Evolutionary conservation across 2,329 filamentous ascomycete species (phyloP).

Genomic region (Aspergillus clavatus): DNA sequence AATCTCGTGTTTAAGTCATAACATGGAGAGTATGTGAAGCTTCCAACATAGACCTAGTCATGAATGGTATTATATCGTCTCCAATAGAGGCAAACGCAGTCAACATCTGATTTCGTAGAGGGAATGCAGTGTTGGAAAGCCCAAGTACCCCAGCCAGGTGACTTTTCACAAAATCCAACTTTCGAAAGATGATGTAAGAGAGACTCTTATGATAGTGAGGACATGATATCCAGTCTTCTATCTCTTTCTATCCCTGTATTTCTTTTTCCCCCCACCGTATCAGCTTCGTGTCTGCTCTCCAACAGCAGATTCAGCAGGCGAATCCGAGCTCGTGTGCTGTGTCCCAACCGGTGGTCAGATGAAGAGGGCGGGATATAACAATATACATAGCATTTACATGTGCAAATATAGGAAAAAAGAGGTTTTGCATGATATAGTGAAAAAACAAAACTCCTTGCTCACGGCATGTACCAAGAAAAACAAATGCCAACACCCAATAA

Average conservation of each 20-base stretch:
- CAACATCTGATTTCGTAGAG: not conserved
- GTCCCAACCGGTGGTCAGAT: not conserved
- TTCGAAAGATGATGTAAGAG: not conserved
- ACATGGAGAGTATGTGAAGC: not conserved
- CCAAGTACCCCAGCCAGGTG: not conserved
- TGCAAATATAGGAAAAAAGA: not conserved
- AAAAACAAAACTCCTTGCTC: constrained; percentile 9
- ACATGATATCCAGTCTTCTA: not conserved
- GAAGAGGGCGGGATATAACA: not conserved
- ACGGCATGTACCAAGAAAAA: constrained; percentile 3
- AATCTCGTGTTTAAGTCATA: not conserved
- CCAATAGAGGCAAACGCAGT: not conserved
- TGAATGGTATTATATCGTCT: not conserved
- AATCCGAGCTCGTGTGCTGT: not conserved
- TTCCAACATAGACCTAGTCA: not conserved
- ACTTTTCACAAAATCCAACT: not conserved
- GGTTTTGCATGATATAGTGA: constrained; percentile 12
- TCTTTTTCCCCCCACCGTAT: not conserved
- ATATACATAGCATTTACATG: constrained; percentile 6
- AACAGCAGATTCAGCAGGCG: too few species aligned
- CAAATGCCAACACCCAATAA: constrained; percentile 23
- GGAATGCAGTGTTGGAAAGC: not conserved
- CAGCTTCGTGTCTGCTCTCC: not conserved
- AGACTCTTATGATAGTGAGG: not conserved
- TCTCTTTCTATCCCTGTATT: not conserved